Evolutionary conservation across 495 filamentous ascomycete species (phyloP).

Genomic region (Lophium mytilinum): DNA sequence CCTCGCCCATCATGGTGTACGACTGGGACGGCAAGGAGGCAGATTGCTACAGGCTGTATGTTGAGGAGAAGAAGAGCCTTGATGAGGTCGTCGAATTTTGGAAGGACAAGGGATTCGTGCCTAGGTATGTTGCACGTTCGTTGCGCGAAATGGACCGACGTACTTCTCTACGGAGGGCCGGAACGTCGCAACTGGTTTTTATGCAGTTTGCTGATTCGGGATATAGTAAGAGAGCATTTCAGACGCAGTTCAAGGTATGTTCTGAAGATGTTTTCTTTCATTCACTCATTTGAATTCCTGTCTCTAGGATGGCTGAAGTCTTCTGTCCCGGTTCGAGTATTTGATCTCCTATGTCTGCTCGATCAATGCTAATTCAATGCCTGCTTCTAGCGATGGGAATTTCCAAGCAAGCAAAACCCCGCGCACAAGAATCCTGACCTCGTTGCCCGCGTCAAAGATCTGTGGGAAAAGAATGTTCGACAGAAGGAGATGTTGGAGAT

Average conservation of each 20-base stretch:
- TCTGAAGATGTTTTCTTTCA: neutral
- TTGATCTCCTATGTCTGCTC: neutral
- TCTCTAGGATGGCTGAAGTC: neutral
- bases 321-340: neutral
- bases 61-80: conserved; percentile 60
- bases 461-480: conserved; percentile 64
- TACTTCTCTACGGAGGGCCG: neutral
- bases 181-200: neutral
- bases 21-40: conserved; percentile 65
- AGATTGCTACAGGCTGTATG: conserved; percentile 63
- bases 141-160: neutral
- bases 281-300: neutral
- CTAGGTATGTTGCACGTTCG: conserved; percentile 18
- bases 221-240: conserved; percentile 61
- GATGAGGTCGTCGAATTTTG: conserved; percentile 34
- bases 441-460: conserved; percentile 58
- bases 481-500: conserved; percentile 67
- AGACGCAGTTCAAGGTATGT: conserved; percentile 54
- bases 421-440: conserved; percentile 58
- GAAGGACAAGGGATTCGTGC: conserved; percentile 16
- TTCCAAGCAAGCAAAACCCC: conserved; percentile 63
- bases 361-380: neutral
- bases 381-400: conserved; percentile 51
- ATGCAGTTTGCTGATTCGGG: neutral
- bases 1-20: conserved; percentile 51